Evolutionary conservation across 176 grass and related monocot species (phyloP), one percentile per base, ranked within the genome.

Genomic region (Triticum dicoccoides): DNA sequence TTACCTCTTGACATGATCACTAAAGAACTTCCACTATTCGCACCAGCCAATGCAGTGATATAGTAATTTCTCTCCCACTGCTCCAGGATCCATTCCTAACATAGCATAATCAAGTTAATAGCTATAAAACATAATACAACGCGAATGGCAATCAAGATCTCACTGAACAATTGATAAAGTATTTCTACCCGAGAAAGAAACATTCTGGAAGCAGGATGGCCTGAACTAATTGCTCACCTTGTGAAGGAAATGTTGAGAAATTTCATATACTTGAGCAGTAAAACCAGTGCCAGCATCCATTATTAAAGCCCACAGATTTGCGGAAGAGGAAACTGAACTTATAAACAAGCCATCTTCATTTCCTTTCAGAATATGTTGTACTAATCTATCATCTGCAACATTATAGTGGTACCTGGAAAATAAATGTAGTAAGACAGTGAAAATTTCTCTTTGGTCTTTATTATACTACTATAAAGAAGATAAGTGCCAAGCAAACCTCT

Each of bases 31-130:
- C 91, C 93, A 74, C 90, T 95, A 59, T 87, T 94, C 9, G 86
- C 75, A 41, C 96, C 96, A 59, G 93, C 93, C 73, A 98, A 68
- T 44, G 96, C 69, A 3, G 88, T 95, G 47, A 98, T 94, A 76
- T 98, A 98, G 86, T 94, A 98, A 87, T 94, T 98, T 89, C 82
- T 98, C 86, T 98, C 93, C 96, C 96, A 98, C 72, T 98, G 96
- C 39, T 98, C 96, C 93, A 98, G 92, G 87, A 98, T 95, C 96
- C 96, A 98, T 90, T 98, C 96, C 96, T 98, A 80, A 85, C 32
- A 82, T 37, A 76, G 76, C 32, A 51, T 14, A 70, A 24, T 17
- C 41, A 88, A 82, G 84, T 88, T 88, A 81, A 56, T 38, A 88
- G 27, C 42, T 89, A 37, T 37, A 73, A 89, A 62, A 62, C 44